These are phyloP conservation scores for Chlorophyllum brunneum DNA, from an alignment of 768 basidiomycete species.

Conservation along the genomic window DNA sequence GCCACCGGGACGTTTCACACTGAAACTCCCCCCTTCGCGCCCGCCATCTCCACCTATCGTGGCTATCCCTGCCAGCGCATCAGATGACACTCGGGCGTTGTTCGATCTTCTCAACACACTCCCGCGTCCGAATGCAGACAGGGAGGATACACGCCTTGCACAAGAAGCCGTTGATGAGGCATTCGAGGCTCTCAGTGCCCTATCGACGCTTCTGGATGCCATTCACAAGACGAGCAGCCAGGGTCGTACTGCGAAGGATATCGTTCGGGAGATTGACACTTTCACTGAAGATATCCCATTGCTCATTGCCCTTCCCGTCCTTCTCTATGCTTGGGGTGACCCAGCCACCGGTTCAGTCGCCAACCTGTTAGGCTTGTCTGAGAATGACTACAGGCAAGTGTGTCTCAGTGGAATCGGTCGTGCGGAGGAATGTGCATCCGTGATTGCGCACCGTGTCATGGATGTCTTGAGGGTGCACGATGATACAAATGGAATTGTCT, in stretches of 20 bases:
- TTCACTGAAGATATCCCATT: conserved; percentile 66
- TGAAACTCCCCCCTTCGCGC: conserved; percentile 65
- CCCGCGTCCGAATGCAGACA: conserved; percentile 55
- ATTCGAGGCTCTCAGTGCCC: conserved; percentile 56
- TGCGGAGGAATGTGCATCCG: conserved; percentile 67
- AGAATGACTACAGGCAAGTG: conserved; percentile 61
- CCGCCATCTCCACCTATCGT: conserved; percentile 57
- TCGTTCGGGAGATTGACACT: conserved; percentile 41
- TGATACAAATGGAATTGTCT: conserved; percentile 29
- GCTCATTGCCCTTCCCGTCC: conserved; percentile 67
- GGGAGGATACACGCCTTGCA: conserved; percentile 51
- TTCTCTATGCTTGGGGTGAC: conserved; percentile 47
- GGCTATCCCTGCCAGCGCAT: conserved; percentile 35
- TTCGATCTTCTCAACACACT: conserved; percentile 56
- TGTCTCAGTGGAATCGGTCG: conserved; percentile 74
- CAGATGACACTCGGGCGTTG: conserved; percentile 58
- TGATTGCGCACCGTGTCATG: conserved; percentile 55
- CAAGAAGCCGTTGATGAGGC: conserved; percentile 81
- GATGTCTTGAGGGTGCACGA: conserved; percentile 39
- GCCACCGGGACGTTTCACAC: conserved; percentile 53
- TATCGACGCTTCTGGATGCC: conserved; percentile 55
- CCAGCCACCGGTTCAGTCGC: conserved; percentile 41
- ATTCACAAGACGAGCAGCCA: conserved; percentile 23
- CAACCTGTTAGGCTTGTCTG: conserved; percentile 51
- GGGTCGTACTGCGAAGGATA: conserved; percentile 20